These are phyloP conservation scores for Leccinum subgranulosum DNA, from an alignment of 768 basidiomycete genomes.

Conservation along the genomic window DNA sequence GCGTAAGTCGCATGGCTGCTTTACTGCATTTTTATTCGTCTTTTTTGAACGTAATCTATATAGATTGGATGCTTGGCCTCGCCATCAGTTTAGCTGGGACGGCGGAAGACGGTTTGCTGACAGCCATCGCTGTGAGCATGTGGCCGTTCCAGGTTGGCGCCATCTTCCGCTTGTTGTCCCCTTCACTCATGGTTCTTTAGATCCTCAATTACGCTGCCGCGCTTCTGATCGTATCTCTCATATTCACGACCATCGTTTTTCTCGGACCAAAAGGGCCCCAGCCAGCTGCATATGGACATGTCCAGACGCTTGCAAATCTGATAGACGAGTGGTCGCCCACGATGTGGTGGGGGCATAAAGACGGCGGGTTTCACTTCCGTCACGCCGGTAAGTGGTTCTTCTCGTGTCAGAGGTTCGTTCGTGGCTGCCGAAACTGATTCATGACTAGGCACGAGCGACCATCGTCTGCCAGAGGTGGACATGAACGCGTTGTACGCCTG, in stretches of 20 bases:
- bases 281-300: constrained; percentile 32
- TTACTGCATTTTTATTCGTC: background rate
- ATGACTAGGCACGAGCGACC: constrained; percentile 23
- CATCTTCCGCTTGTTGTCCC: background rate
- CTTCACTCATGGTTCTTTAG: constrained; percentile 7
- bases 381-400: constrained; percentile 22
- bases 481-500: constrained; percentile 3
- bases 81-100: constrained; percentile 19
- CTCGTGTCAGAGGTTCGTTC: background rate
- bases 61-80: constrained; percentile 35
- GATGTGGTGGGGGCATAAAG: constrained; percentile 32
- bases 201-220: constrained; percentile 24
- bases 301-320: constrained; percentile 34
- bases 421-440: background rate
- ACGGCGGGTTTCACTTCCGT: background rate
- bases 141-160: constrained; percentile 23
- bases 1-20: constrained; percentile 16
- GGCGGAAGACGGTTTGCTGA: constrained; percentile 11
- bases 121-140: constrained; percentile 22
- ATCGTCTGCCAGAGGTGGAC: constrained; percentile 17
- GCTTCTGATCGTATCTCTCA: constrained; percentile 20
- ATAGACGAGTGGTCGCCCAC: constrained; percentile 35
- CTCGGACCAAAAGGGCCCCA: constrained; percentile 23
- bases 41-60: background rate
- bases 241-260: constrained; percentile 12